These are phyloP conservation scores for Nothophaeocryptopus gaeumannii DNA, from an alignment of 2,329 filamentous ascomycete genomes.

Conservation along the genomic window DNA sequence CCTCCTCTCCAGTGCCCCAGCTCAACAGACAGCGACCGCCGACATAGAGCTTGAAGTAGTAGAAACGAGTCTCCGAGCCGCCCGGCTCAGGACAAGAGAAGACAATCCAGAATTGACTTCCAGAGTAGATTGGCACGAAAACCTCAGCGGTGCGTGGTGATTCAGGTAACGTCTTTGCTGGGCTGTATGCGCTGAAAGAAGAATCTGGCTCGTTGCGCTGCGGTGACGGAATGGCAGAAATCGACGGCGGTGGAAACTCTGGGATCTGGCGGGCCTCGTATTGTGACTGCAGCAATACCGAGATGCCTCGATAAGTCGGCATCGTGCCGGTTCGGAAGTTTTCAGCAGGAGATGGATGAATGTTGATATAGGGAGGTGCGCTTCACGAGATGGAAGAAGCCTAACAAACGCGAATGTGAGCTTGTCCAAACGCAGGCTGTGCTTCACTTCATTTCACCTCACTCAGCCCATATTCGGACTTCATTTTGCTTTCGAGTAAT, in stretches of 20 bases:
- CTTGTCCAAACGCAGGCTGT: no score
- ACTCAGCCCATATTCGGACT: not conserved
- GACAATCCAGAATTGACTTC: slow-evolving; percentile 42
- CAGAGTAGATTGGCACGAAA: slow-evolving; percentile 23
- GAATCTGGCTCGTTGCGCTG: not conserved
- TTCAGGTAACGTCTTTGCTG: not conserved
- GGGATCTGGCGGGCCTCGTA: slow-evolving; percentile 40
- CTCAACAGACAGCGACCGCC: slow-evolving; percentile 40
- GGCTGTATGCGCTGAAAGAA: slow-evolving; percentile 19
- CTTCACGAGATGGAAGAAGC: no score
- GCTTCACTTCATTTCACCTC: no score
- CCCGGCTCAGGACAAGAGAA: slow-evolving; percentile 34
- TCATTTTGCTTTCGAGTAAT: not conserved
- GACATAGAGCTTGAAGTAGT: slow-evolving; percentile 49
- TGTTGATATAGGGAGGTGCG: no score
- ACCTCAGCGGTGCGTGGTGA: not conserved
- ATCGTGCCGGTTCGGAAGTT: slow-evolving; percentile 19
- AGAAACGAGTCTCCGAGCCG: slow-evolving; percentile 24
- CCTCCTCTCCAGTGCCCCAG: slow-evolving; percentile 44
- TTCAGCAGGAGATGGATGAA: no score
- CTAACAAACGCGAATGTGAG: no score
- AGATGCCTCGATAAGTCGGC: slow-evolving; percentile 39
- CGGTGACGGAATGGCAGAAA: slow-evolving; percentile 16
- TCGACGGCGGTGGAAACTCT: slow-evolving; percentile 36
- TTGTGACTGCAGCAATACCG: slow-evolving; percentile 41